phyloP scores from a whole-genome alignment of 2,329 filamentous ascomycete species.

The Aspergillus japonicus region DNA sequence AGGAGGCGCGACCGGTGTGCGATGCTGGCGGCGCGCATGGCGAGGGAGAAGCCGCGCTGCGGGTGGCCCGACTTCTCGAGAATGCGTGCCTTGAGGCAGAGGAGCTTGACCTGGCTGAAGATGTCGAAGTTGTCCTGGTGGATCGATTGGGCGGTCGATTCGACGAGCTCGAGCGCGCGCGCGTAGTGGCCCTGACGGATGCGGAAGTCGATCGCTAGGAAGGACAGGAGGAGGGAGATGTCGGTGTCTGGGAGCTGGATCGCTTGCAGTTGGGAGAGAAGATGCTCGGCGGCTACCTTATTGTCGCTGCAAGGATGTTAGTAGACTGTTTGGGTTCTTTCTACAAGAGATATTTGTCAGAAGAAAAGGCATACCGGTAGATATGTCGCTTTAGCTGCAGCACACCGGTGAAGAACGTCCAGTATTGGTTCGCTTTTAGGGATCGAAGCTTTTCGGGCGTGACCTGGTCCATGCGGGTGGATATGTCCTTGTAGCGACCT shows the following conservation, averaged over 20 bases:
- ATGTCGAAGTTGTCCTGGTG: slow-evolving; percentile 60
- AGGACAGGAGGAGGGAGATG: slow-evolving; percentile 57
- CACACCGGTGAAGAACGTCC: slow-evolving; percentile 44
- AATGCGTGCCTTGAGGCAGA: slow-evolving; percentile 70
- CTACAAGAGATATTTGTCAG: not conserved
- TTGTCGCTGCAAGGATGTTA: slow-evolving; percentile 49
- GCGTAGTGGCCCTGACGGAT: slow-evolving; percentile 54
- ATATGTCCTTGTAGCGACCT: slow-evolving; percentile 70
- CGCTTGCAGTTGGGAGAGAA: slow-evolving; percentile 58
- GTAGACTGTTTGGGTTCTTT: not conserved
- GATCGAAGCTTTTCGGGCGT: slow-evolving; percentile 64
- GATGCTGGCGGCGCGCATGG: slow-evolving; percentile 71
- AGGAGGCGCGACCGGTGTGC: slow-evolving; percentile 69
- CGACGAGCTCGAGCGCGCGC: slow-evolving; percentile 55
- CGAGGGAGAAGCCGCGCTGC: slow-evolving; percentile 73
- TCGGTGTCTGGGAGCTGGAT: slow-evolving; percentile 57
- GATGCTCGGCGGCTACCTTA: slow-evolving; percentile 55
- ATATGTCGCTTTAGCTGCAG: slow-evolving; percentile 44
- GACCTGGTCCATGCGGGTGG: slow-evolving; percentile 59
- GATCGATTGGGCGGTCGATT: slow-evolving; percentile 53
- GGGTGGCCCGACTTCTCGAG: slow-evolving; percentile 67
- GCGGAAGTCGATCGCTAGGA: slow-evolving; percentile 60
- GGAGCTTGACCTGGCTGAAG: slow-evolving; percentile 66
- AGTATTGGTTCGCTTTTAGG: slow-evolving; percentile 69
- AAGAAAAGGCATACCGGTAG: slow-evolving; percentile 35